Base-by-base conservation (phyloP, 2,329 filamentous ascomycete genomes). In the Alternaria gaisen region DNA sequence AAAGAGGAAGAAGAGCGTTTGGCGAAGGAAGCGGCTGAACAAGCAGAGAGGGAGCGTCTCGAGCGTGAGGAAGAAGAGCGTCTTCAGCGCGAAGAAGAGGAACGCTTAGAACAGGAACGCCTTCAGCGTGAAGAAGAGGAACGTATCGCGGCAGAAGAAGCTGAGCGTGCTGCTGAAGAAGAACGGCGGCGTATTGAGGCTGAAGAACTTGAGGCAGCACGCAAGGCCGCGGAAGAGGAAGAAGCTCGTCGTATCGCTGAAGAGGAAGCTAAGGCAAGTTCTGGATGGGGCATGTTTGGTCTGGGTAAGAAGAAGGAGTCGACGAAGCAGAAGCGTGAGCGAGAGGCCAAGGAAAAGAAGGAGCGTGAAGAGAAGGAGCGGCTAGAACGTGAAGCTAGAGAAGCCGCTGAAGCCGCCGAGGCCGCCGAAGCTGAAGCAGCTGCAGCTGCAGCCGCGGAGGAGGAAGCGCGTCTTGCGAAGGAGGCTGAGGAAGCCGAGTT, bases 121-220 rank as follows among this genome's bases (percentile, higher is more conserved):
- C 3, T 75, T 70, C 57, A 76, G 56, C 76, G 77, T 10, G 70
- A 65, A 30, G 72, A 74, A 57, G 69, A 71, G 38, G 73, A 72
- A 44, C 71, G 70, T 43, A 47, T 66, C 22, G 73, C 75, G 48
- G 79, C 83, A 65, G 82, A 81, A 71, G 71, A 72, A 53, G 63
- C 65, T 9, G 70, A 69, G 30, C 66, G 66, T 42, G 20, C 58
- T 41, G 80, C 65, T 53, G 63, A 61, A 18, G 84, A 69, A 74
- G 66, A 67, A 55, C 46, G 58, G 26, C 53, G 59, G 30, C 59
- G 58, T 30, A 62, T 65, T 12, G 70, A 73, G 51, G 71, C 62
- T 1, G 76, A 64, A 67, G 72, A 70, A 51, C 68, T 64, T 5
- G 53, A 52, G 22, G 36, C 20, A 52, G 53, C 53, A 36, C 53